Base-by-base conservation (phyloP, 805 yeast genomes). In the Blastobotrys americana region DNA sequence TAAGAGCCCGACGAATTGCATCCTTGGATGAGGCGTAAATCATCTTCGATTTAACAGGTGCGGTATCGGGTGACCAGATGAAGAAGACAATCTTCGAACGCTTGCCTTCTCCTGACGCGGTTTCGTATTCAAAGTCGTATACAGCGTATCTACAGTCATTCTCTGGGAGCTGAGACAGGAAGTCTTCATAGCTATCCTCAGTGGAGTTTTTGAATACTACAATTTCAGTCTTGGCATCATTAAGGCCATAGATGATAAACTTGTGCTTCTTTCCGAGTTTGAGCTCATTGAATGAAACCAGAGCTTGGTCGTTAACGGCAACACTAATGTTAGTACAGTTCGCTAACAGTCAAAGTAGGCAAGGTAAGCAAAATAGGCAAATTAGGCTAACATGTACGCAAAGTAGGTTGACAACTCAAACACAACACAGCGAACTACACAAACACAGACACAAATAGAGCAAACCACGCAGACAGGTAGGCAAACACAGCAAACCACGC, bases 41-140 rank as follows among this genome's bases (percentile, higher is more conserved):
- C 98, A 93, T 93, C 84, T 93, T 93, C 58, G 57, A 68, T 74
- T 94, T 84, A 61, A 93, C 81, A 51, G 93, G 87, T 44, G 97
- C 96, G 51, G 95, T 86, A 66, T 93, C 98, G 60, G 98, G 98
- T 51, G 97, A 81, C 98, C 98, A 93, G 55, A 93, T 84, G 73
- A 64, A 77, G 65, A 80, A 80, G 48, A 78, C 75, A 55, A 80
- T 76, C 74, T 80, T 80, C 62, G 74, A 70, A 65, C 95, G 84
- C 77, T 87, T 88, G 66, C 98, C 98, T 70, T 90, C 97, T 58
- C 87, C 89, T 42, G 77, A 79, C 55, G 83, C 78, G 49, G 86
- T 72, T 68, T 88, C 95, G 70, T 89, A 93, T 72, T 90, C 97
- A 60, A 93, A 90, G 71, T 90, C 97, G 71, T 87, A 93, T 46